These are phyloP conservation scores for Lipomyces spencermartinsiae DNA, from an alignment of 805 yeast genomes.

Conservation along the genomic window DNA sequence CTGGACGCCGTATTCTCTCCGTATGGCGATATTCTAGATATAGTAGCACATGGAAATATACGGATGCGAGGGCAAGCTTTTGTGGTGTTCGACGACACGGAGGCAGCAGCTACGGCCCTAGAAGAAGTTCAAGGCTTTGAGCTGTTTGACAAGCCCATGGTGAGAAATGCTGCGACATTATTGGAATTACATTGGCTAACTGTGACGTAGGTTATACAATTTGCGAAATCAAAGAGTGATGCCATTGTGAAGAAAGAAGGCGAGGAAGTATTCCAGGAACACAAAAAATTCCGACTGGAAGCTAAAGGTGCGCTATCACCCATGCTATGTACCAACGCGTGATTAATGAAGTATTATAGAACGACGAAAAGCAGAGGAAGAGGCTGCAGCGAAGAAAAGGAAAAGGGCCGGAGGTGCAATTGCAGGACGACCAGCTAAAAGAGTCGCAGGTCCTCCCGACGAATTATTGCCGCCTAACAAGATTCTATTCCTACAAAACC, in stretches of 20 bases:
- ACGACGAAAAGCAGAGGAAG: slow-evolving; percentile 27
- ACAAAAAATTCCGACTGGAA: slow-evolving; percentile 33
- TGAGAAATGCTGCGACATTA: slow-evolving; percentile 17
- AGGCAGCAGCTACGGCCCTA: slow-evolving; percentile 56
- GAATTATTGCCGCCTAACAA: slow-evolving; percentile 67
- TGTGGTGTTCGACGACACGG: slow-evolving; percentile 57
- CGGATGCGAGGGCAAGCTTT: slow-evolving; percentile 84
- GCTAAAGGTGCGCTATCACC: slow-evolving; percentile 28
- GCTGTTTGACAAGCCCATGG: slow-evolving; percentile 57
- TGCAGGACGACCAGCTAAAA: slow-evolving; percentile 32
- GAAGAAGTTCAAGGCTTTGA: slow-evolving; percentile 44
- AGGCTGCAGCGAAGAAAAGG: slow-evolving; percentile 33
- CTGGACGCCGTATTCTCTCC: slow-evolving; percentile 53
- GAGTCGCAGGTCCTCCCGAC: slow-evolving; percentile 37
- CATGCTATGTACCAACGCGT: not conserved
- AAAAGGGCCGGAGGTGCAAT: slow-evolving; percentile 36
- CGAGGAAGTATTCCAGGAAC: slow-evolving; percentile 40
- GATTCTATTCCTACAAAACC: slow-evolving; percentile 67
- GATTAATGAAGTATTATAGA: slow-evolving; percentile 11
- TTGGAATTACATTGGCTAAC: not conserved
- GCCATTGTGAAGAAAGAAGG: slow-evolving; percentile 38
- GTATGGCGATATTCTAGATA: slow-evolving; percentile 56
- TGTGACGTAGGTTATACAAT: slow-evolving; percentile 45
- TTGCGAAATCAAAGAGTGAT: slow-evolving; percentile 57
- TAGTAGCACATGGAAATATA: slow-evolving; percentile 66